Conservation (phyloP, 106 monocot genomes). For the Chionographis japonica region DNA sequence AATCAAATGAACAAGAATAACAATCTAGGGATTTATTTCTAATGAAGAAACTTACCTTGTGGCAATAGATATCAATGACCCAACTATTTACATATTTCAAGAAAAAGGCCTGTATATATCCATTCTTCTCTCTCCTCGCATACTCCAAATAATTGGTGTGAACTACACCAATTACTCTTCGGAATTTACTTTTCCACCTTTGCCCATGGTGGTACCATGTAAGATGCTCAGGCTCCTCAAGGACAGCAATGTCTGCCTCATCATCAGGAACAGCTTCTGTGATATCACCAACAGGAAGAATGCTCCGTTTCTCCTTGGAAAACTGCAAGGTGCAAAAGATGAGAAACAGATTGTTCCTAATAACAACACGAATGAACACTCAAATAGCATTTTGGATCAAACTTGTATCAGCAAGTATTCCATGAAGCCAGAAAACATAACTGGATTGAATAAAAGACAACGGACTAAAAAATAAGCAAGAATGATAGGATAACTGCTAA, state of each 20-base stretch:
- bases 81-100: conserved; percentile 70
- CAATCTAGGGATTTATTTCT: background rate
- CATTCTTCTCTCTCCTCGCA: conserved; percentile 81
- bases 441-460: no score
- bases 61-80: conserved; percentile 81
- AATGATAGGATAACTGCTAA: no score
- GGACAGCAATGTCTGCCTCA: conserved; percentile 70
- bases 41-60: conserved; percentile 44
- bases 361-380: background rate
- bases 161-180: conserved; percentile 65
- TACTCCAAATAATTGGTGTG: conserved; percentile 89
- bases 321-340: conserved; percentile 30
- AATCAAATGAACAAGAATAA: background rate
- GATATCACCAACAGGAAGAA: conserved; percentile 68
- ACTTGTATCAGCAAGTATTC: no score
- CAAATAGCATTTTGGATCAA: background rate
- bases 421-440: no score
- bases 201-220: conserved; percentile 90
- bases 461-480: no score
- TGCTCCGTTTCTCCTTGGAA: conserved; percentile 64
- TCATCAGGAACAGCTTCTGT: conserved; percentile 58
- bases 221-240: conserved; percentile 90
- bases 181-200: conserved; percentile 77
- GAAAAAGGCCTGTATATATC: conserved; percentile 58
- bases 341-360: background rate